Base-by-base conservation (phyloP, 371 early-diverging fungal genomes). In the Saksenaea oblongispora region DNA sequence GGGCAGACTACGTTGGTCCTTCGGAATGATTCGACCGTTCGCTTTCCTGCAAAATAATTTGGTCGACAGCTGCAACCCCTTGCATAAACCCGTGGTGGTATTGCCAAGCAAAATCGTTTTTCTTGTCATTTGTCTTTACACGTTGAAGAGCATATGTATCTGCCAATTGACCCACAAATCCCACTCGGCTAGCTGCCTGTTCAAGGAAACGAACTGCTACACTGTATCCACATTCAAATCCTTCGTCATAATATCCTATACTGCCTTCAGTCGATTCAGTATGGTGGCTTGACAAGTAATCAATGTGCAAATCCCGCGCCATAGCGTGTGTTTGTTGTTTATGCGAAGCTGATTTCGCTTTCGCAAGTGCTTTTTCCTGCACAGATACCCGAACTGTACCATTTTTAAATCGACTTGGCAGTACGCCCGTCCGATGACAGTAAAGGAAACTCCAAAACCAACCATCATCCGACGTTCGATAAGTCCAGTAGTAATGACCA, bases 401-500 rank as follows among this genome's bases (percentile, higher is more conserved):
- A 22, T 47, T 47, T 18, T 22, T 47, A 47, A 28, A 54, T 26
- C 17, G 17, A 56, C 27, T 22, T 8, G 51, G 51, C n/a, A 69
- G 22, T 15, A 66, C 58, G 1, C 61, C 27, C n/a, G 57, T 61
- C 22, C 66, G 62, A 22, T 66, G 59, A 27, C 76, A 76, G 26
- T 70, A 76, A 8, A 70, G 42, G 47, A 70, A 70, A 22, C 72
- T 71, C 66, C 71, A 76, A 24, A 61, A 64, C 68, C 70, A 70
- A 1, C 56, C 62, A 42, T 76, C 76, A 37, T 72, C 69, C n/a
- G 63, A 61, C 0, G 71, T 70, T 37, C 70, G 65, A 39, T 72
- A 76, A 4, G 61, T 76, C 71, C 73, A 76, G 47, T 68, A 73
- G 41, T 64, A 76, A 14, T 68, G 65, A 1, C 73, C 76, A 27